Percentiles rank a stretch among this genome's conserved stretches.
These are phyloP conservation scores for Orbilia quercus DNA, from an alignment of 2,329 filamentous ascomycete genomes.

Conservation along the genomic window DNA sequence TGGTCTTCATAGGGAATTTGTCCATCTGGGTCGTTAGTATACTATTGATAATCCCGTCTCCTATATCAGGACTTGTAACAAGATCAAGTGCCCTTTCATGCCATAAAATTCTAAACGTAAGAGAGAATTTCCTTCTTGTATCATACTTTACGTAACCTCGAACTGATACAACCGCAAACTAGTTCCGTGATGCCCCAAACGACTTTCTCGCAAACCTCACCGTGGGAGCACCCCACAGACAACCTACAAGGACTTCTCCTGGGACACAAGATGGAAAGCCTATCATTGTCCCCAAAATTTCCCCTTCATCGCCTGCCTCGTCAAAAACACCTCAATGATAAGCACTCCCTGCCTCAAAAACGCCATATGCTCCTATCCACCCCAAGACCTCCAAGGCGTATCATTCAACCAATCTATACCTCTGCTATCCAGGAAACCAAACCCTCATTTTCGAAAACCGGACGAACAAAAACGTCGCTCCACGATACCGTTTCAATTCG, in stretches of 20 bases:
- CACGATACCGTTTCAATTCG: slow-evolving; percentile 18
- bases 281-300: slow-evolving; percentile 35
- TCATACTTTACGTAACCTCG: not conserved
- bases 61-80: not conserved
- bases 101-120: slow-evolving; percentile 32
- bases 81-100: not conserved
- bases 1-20: not conserved
- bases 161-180: not conserved
- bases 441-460: not conserved
- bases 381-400: not conserved
- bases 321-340: not conserved
- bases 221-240: not conserved
- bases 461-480: slow-evolving; percentile 1
- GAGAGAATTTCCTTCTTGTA: not conserved
- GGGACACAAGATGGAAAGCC: slow-evolving; percentile 35
- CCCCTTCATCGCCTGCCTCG: slow-evolving; percentile 19
- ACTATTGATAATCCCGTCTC: not conserved
- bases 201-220: slow-evolving; percentile 19
- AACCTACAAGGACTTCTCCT: slow-evolving; percentile 13
- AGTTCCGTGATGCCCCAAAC: slow-evolving; percentile 27
- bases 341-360: slow-evolving; percentile 16
- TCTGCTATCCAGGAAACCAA: slow-evolving; percentile 43
- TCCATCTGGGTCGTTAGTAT: not conserved
- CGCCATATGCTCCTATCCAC: slow-evolving; percentile 33
- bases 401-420: slow-evolving; percentile 3